A percentile compares a stretch with the other conserved stretches of the same genome.
Evolutionary conservation across 345 rosid species (phyloP).

Genomic region (Rhodamnia rubescens): DNA sequence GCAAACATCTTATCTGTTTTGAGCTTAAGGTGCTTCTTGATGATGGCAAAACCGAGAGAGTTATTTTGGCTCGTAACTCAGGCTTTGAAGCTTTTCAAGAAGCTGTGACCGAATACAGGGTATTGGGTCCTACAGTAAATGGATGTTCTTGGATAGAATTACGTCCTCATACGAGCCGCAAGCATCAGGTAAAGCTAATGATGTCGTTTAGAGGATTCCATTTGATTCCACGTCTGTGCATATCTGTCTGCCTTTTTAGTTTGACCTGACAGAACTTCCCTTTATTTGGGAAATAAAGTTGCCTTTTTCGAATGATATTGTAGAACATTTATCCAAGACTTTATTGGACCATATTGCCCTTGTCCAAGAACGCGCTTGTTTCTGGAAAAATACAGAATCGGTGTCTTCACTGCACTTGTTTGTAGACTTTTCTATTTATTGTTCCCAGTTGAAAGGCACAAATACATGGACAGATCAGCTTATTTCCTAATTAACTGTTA

Average conservation of each 20-base stretch:
- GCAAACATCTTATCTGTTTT: not conserved
- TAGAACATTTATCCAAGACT: not conserved
- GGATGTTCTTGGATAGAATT: slow-evolving; percentile 93
- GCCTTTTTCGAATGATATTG: not conserved
- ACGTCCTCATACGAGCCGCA: slow-evolving; percentile 65
- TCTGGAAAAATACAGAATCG: not conserved
- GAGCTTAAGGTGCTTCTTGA: slow-evolving; percentile 56
- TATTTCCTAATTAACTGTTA: not conserved
- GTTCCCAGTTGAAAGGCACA: not conserved
- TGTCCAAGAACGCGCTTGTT: not conserved
- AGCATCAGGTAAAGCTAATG: slow-evolving; percentile 62
- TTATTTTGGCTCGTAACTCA: slow-evolving; percentile 53
- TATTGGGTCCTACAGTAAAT: slow-evolving; percentile 74
- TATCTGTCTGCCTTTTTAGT: not conserved
- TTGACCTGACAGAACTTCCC: not conserved
- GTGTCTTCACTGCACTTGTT: not conserved
- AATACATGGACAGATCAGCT: not conserved
- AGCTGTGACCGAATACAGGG: slow-evolving; percentile 78
- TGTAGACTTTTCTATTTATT: not conserved
- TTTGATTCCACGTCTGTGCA: not conserved
- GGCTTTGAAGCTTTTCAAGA: slow-evolving; percentile 72
- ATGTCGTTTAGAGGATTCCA: not conserved
- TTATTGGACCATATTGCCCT: not conserved
- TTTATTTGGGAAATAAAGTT: not conserved
- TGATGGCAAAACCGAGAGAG: slow-evolving; percentile 88